Conservation (phyloP, 768 basidiomycete genomes). For the Cytidiella melzeri region DNA sequence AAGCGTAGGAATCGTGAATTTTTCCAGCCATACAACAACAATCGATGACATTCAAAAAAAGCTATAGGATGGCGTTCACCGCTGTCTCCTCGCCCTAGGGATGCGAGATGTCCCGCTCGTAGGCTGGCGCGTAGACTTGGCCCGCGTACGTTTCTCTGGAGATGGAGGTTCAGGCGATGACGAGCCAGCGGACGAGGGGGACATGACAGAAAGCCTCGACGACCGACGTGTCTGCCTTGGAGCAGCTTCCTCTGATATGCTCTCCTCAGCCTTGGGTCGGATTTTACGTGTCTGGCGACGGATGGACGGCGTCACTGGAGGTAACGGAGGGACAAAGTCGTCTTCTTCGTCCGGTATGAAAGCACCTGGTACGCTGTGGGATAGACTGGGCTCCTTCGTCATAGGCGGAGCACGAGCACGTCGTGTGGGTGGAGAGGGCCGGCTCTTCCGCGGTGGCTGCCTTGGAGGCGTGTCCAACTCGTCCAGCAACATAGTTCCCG, state of each 20-base stretch:
- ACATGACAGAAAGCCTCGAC: slow-evolving; percentile 5
- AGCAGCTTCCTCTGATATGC: slow-evolving; percentile 15
- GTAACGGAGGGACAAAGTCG: slow-evolving; percentile 29
- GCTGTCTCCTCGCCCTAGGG: slow-evolving; percentile 6
- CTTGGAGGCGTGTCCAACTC: not conserved
- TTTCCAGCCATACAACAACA: too few species aligned
- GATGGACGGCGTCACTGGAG: slow-evolving; percentile 21
- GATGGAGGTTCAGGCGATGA: slow-evolving; percentile 5
- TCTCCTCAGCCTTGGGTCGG: slow-evolving; percentile 11
- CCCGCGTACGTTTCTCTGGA: not conserved
- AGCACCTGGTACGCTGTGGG: slow-evolving; percentile 25
- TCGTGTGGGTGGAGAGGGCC: not conserved
- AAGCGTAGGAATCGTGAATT: too few species aligned
- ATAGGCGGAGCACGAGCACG: not conserved
- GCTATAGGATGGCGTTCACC: not conserved
- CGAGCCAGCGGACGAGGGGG: slow-evolving; percentile 2
- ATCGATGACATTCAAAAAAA: not conserved
- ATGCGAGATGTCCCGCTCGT: not conserved
- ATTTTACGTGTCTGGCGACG: slow-evolving; percentile 16
- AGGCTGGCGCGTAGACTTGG: not conserved
- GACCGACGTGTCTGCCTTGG: slow-evolving; percentile 30
- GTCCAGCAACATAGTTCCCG: not conserved
- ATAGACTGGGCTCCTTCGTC: slow-evolving; percentile 2
- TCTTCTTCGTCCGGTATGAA: slow-evolving; percentile 20
- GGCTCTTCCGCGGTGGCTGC: slow-evolving; percentile 11